Percentiles rank a stretch among this genome's conserved stretches.
These are phyloP conservation scores for Colletotrichum melonis DNA, from an alignment of 2,329 filamentous ascomycete genomes.

Conservation along the genomic window DNA sequence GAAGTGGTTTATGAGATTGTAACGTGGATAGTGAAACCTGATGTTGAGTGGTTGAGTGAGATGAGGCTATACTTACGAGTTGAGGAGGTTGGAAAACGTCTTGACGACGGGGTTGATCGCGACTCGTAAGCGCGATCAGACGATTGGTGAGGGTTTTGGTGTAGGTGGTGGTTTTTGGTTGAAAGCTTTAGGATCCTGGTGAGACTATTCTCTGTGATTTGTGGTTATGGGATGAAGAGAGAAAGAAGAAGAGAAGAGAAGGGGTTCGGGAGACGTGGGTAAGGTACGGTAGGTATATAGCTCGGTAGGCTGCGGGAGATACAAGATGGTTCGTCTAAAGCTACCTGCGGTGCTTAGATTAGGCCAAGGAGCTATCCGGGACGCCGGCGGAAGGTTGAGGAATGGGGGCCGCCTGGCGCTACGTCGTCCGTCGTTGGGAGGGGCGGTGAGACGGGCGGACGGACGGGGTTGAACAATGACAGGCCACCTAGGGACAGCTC, in stretches of 20 bases:
- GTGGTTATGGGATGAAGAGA: neutral
- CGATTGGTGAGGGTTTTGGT: slow-evolving; percentile 23
- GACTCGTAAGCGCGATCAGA: slow-evolving; percentile 66
- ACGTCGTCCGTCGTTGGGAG: neutral
- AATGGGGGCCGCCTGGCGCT: neutral
- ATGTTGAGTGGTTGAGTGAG: neutral
- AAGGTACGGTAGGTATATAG: neutral
- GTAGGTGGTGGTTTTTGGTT: neutral
- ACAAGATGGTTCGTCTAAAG: slow-evolving; percentile 23
- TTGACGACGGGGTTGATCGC: slow-evolving; percentile 79
- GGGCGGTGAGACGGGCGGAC: neutral
- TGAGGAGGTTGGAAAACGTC: slow-evolving; percentile 98
- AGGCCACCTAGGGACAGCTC: neutral
- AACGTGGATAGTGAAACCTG: slow-evolving; percentile 4
- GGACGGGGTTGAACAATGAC: neutral
- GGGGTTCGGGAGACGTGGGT: neutral
- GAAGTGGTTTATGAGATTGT: neutral
- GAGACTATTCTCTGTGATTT: slow-evolving; percentile 4
- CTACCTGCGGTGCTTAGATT: neutral
- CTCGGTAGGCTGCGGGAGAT: neutral
- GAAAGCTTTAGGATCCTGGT: neutral
- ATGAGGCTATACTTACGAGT: slow-evolving; percentile 76
- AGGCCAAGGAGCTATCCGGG: neutral
- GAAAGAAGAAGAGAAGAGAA: slow-evolving; percentile 4
- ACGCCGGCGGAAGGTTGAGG: slow-evolving; percentile 3